Conservation (phyloP, 306 rosid species). For the Cicer arietinum region DNA sequence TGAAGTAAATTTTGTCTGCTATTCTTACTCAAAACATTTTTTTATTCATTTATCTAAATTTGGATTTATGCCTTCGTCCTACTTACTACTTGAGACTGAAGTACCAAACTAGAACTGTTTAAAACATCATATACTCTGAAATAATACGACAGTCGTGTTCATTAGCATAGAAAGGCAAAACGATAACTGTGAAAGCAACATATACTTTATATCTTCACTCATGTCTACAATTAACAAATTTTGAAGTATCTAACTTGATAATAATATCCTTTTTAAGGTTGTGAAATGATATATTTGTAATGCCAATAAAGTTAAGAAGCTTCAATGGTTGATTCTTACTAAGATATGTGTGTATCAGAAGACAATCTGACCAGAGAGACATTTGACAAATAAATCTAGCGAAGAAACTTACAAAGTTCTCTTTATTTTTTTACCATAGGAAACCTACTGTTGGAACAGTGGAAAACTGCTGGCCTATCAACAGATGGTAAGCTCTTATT, state of each 20-base stretch:
- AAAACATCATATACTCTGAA: background rate
- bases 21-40: slow-evolving; percentile 24
- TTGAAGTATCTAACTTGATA: slow-evolving; percentile 1
- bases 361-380: slow-evolving; percentile 25
- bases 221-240: slow-evolving; percentile 1
- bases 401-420: slow-evolving; percentile 35
- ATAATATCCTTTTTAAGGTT: slow-evolving; percentile 18
- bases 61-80: background rate
- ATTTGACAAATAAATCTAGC: slow-evolving; percentile 19
- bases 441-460: slow-evolving; percentile 70
- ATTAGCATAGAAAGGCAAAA: background rate
- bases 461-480: slow-evolving; percentile 77
- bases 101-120: background rate
- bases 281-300: slow-evolving; percentile 11
- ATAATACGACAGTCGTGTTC: slow-evolving; percentile 10
- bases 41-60: slow-evolving; percentile 34
- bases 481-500: slow-evolving; percentile 61
- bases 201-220: background rate
- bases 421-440: slow-evolving; percentile 50
- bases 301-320: slow-evolving; percentile 10
- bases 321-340: background rate
- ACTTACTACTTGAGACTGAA: background rate
- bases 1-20: slow-evolving; percentile 1
- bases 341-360: slow-evolving; percentile 19
- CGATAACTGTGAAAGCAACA: background rate